Evolutionary conservation across 305 asterid genomes (phyloP).

Genomic region (Lippia alba): DNA sequence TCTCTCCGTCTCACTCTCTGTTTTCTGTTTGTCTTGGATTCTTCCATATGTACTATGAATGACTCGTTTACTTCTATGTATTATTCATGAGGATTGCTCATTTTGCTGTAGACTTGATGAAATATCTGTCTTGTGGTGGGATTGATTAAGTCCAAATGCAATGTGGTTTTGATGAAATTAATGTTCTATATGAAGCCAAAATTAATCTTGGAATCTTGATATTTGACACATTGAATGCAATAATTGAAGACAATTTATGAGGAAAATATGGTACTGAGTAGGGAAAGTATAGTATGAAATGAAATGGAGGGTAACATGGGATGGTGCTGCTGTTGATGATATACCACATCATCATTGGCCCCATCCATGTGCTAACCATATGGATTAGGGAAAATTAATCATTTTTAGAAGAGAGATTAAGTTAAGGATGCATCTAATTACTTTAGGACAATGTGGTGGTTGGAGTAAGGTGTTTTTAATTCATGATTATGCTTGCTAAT

Average conservation of each 20-base stretch:
- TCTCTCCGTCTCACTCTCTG: slow-evolving; percentile 18
- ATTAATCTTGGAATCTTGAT: too few species aligned
- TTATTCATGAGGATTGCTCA: slow-evolving; percentile 21
- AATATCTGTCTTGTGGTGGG: slow-evolving; percentile 3
- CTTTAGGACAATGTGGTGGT: slow-evolving; percentile 30
- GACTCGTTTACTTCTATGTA: slow-evolving; percentile 31
- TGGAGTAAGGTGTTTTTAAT: not conserved
- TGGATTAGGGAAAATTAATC: slow-evolving; percentile 3
- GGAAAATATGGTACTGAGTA: too few species aligned
- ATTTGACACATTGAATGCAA: too few species aligned
- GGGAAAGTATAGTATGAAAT: too few species aligned
- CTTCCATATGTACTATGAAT: slow-evolving; percentile 33
- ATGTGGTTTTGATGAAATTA: not conserved
- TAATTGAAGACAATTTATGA: not conserved
- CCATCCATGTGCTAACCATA: slow-evolving; percentile 29
- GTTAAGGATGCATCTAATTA: not conserved
- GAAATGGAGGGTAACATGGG: not conserved
- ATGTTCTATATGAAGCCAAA: too few species aligned
- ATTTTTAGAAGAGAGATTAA: not conserved
- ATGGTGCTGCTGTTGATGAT: not conserved
- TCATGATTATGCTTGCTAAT: not conserved
- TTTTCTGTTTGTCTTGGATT: slow-evolving; percentile 25
- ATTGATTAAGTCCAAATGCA: not conserved
- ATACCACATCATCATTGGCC: not conserved
- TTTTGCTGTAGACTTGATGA: slow-evolving; percentile 1